phyloP scores from a whole-genome alignment of 2,329 filamentous ascomycete genomes.

The Cordyceps militaris region DNA sequence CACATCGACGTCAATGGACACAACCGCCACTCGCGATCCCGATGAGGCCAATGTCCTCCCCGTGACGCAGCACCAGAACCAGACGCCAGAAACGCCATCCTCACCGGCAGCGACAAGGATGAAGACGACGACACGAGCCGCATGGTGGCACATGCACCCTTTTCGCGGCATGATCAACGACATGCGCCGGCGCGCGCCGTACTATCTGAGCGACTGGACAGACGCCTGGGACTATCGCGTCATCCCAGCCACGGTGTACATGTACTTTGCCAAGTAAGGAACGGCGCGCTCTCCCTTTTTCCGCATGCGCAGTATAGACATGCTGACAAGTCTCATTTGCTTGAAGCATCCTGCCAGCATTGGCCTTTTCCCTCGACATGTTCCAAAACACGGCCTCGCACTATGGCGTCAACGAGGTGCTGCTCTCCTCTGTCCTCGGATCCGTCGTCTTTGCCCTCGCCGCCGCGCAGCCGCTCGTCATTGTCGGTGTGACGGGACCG shows the following conservation, averaged over 20 bases:
- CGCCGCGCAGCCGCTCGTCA: slow-evolving; percentile 78
- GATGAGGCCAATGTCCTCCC: not conserved
- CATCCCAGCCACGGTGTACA: slow-evolving; percentile 79
- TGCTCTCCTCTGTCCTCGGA: slow-evolving; percentile 78
- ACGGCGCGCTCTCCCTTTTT: not conserved
- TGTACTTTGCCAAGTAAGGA: slow-evolving; percentile 86
- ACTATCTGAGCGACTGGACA: slow-evolving; percentile 73
- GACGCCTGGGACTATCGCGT: slow-evolving; percentile 91
- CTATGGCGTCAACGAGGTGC: slow-evolving; percentile 85
- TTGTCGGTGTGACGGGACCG: slow-evolving; percentile 82
- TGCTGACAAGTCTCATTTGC: not conserved
- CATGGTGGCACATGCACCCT: slow-evolving; percentile 68
- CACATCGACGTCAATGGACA: not conserved
- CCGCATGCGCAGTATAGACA: not conserved
- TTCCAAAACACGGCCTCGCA: slow-evolving; percentile 78
- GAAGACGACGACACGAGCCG: slow-evolving; percentile 1
- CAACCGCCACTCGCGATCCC: not conserved
- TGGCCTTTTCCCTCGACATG: slow-evolving; percentile 91
- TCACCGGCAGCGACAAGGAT: not conserved
- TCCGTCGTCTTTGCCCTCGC: slow-evolving; percentile 73
- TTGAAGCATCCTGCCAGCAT: slow-evolving; percentile 69
- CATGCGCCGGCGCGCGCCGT: slow-evolving; percentile 65
- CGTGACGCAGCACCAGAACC: not conserved
- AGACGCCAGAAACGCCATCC: not conserved
- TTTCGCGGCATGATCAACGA: slow-evolving; percentile 79